Percentiles rank a stretch among this genome's conserved stretches.
These are phyloP conservation scores for Candida albicans DNA, from an alignment of 1,139 yeast species.

Conservation along the genomic window DNA sequence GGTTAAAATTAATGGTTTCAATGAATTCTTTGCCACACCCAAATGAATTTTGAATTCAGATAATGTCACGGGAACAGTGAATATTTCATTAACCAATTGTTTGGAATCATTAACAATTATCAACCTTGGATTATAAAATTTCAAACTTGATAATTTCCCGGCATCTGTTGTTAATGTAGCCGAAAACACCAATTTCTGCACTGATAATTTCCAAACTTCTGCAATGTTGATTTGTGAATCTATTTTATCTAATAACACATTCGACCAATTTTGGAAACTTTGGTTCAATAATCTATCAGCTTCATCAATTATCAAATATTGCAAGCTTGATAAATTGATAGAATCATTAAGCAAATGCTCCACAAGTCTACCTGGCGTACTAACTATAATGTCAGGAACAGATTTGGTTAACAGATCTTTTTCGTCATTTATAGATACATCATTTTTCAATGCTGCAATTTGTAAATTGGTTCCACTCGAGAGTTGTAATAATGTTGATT, in stretches of 20 bases:
- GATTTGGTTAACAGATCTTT: constrained; percentile 42
- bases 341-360: constrained; percentile 63
- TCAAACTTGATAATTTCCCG: constrained; percentile 72
- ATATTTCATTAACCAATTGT: constrained; percentile 50
- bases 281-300: constrained; percentile 92
- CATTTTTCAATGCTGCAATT: constrained; percentile 57
- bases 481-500: constrained; percentile 57
- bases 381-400: constrained; percentile 74
- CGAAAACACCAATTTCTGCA: constrained; percentile 73
- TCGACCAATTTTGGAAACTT: constrained; percentile 92
- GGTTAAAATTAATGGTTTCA: constrained; percentile 72
- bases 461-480: constrained; percentile 67
- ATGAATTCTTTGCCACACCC: constrained; percentile 56
- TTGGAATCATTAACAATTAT: constrained; percentile 66
- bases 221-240: constrained; percentile 33
- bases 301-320: constrained; percentile 84
- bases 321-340: constrained; percentile 49
- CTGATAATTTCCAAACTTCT: constrained; percentile 28
- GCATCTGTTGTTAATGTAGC: constrained; percentile 96
- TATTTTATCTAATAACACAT: constrained; percentile 54
- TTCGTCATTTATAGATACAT: constrained; percentile 68
- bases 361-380: constrained; percentile 93
- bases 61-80: constrained; percentile 55
- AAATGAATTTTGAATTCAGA: constrained; percentile 51
- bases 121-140: constrained; percentile 67